phyloP scores from a whole-genome alignment of 2,329 filamentous ascomycete species.

The Fusarium sacchari region DNA sequence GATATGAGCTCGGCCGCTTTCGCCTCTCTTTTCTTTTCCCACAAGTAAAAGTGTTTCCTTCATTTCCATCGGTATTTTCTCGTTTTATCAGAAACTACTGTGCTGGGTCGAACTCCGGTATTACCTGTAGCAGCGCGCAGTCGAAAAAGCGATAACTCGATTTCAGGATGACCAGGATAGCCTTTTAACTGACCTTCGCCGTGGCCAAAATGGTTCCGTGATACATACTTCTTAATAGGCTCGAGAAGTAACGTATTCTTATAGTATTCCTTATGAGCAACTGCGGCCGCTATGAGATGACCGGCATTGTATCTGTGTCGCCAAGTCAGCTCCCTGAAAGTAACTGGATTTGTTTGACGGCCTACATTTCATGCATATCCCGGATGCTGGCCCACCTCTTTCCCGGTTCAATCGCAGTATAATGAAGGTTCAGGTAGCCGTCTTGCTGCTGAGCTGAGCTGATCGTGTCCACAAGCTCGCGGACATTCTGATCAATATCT shows the following conservation, averaged over 20 bases:
- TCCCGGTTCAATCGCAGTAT: conserved; percentile 65
- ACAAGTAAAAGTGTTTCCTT: conserved; percentile 63
- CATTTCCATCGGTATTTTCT: conserved; percentile 61
- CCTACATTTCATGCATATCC: conserved; percentile 70
- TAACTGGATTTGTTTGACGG: not conserved
- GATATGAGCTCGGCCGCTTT: conserved; percentile 60
- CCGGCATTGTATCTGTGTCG: conserved; percentile 63
- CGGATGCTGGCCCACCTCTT: conserved; percentile 66
- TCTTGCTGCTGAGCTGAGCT: conserved; percentile 65
- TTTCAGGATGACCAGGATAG: conserved; percentile 62
- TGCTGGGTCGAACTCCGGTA: conserved; percentile 56
- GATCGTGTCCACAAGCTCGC: conserved; percentile 66
- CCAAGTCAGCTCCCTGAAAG: not conserved
- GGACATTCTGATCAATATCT: conserved; percentile 16
- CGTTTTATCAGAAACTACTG: conserved; percentile 68
- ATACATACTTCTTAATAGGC: conserved; percentile 51
- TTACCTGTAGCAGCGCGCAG: conserved; percentile 50
- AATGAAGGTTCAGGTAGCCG: conserved; percentile 71
- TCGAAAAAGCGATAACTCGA: conserved; percentile 60
- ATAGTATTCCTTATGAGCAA: conserved; percentile 65
- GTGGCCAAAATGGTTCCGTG: conserved; percentile 61
- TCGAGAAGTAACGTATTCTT: conserved; percentile 60
- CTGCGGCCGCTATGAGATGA: conserved; percentile 69
- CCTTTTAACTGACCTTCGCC: conserved; percentile 61
- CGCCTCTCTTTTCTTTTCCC: conserved; percentile 62